Evolutionary conservation across 768 basidiomycete genomes (phyloP).

Genomic region (Mycena galopus): DNA sequence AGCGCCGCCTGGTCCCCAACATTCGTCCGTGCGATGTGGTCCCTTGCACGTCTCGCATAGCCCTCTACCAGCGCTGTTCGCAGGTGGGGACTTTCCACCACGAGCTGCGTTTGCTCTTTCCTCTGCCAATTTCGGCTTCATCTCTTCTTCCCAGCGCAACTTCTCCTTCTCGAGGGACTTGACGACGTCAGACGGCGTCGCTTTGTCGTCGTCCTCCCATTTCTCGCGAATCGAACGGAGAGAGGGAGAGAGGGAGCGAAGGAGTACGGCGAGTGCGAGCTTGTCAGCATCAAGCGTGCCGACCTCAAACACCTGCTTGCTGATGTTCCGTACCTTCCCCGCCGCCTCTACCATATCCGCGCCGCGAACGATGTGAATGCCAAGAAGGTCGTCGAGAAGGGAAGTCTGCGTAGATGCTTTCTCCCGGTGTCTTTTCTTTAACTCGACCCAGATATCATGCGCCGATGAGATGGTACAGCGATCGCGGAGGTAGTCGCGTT

Average conservation of each 20-base stretch:
- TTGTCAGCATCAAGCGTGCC: slow-evolving; percentile 31
- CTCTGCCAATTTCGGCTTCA: neutral
- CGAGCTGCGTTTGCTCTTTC: slow-evolving; percentile 20
- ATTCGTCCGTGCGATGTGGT: neutral
- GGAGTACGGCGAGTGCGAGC: slow-evolving; percentile 31
- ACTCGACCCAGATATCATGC: slow-evolving; percentile 21
- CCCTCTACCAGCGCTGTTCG: neutral
- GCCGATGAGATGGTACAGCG: neutral
- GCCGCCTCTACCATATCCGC: slow-evolving; percentile 14
- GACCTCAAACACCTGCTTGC: slow-evolving; percentile 35
- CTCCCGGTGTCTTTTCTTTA: slow-evolving; percentile 29
- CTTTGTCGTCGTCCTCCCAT: slow-evolving; percentile 16
- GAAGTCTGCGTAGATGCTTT: slow-evolving; percentile 36
- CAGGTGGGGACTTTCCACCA: too few relatives aligned
- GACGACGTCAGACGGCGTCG: neutral
- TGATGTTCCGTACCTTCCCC: slow-evolving; percentile 23
- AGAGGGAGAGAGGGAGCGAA: slow-evolving; percentile 28
- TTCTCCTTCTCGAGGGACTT: slow-evolving; percentile 2
- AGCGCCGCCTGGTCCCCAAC: slow-evolving; percentile 18
- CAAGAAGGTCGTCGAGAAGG: slow-evolving; percentile 34
- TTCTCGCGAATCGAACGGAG: slow-evolving; percentile 23
- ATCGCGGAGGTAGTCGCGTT: neutral
- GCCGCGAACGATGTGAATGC: slow-evolving; percentile 8
- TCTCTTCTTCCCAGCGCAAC: neutral
- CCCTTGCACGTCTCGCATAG: neutral